Conservation (phyloP, 2,329 filamentous ascomycete genomes). For the Ceratocystis papillata region DNA sequence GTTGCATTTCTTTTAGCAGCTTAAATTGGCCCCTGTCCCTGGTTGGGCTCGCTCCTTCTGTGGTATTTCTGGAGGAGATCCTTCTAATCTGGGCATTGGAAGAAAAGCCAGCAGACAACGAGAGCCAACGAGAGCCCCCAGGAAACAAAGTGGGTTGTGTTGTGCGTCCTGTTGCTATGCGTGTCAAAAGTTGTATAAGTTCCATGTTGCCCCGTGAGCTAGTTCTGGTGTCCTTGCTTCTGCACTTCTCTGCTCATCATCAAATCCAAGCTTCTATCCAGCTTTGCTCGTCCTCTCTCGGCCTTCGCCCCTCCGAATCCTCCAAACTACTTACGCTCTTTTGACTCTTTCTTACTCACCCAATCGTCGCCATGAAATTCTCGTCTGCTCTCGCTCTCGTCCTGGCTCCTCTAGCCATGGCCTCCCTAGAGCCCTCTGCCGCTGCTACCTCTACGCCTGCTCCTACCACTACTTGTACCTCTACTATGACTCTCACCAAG, state of each 20-base stretch:
- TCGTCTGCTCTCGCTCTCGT: conserved; percentile 38
- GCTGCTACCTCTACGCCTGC: conserved; percentile 20
- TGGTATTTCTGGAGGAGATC: conserved; percentile 12
- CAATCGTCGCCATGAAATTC: conserved; percentile 33
- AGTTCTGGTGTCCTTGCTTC: background rate
- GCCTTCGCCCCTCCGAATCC: background rate
- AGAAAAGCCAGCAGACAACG: background rate
- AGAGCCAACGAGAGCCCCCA: background rate
- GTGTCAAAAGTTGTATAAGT: conserved; percentile 11
- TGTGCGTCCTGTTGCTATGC: too few relatives aligned
- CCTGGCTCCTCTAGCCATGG: conserved; percentile 45
- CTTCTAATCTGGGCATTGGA: background rate
- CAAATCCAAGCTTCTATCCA: conserved; percentile 7
- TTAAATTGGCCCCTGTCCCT: conserved; percentile 1
- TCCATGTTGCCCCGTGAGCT: conserved; percentile 6
- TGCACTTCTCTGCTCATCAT: background rate
- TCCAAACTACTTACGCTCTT: conserved; percentile 1
- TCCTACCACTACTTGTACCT: conserved; percentile 32
- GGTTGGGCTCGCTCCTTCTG: background rate
- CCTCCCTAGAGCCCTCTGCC: conserved; percentile 33
- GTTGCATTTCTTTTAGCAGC: conserved; percentile 6
- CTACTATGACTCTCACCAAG: conserved; percentile 37
- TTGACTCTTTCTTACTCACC: background rate
- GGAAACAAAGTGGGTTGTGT: background rate
- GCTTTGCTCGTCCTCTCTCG: background rate